Conservation (phyloP, 495 filamentous ascomycete species). For the Trichoderma erinaceum region DNA sequence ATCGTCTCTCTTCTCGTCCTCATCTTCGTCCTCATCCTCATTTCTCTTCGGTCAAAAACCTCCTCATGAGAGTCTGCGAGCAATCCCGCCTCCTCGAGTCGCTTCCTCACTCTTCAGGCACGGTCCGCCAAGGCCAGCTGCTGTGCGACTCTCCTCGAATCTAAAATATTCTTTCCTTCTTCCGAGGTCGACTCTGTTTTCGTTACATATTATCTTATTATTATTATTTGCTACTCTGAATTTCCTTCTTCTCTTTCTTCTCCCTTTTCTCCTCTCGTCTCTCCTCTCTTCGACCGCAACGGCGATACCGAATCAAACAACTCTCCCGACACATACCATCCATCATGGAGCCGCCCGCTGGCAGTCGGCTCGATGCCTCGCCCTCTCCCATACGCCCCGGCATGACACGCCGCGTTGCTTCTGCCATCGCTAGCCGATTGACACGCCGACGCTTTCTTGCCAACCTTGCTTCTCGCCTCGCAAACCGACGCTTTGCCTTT, state of each 20-base stretch:
- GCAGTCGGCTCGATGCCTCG: conserved; percentile 10
- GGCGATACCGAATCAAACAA: neutral
- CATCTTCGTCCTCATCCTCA: neutral
- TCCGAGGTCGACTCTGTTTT: neutral
- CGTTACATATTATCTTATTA: neutral
- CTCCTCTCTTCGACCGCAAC: neutral
- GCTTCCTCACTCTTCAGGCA: neutral
- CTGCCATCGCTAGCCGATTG: neutral
- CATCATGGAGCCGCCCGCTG: conserved; percentile 8
- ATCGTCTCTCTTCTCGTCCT: neutral
- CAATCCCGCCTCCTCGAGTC: neutral
- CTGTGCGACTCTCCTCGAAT: neutral
- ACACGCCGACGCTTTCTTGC: neutral
- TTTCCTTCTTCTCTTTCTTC: neutral
- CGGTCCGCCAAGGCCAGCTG: conserved; percentile 7
- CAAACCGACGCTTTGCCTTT: conserved; percentile 12
- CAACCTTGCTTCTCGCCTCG: conserved; percentile 8
- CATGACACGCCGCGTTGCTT: neutral
- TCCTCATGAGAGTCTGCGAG: conserved; percentile 4
- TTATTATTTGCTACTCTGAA: neutral
- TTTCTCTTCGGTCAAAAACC: neutral
- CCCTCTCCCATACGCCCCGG: neutral
- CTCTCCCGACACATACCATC: neutral
- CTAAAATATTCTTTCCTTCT: neutral
- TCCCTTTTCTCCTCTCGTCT: neutral